Percentiles rank a stretch among this genome's conserved stretches.
Conservation (phyloP, 75 land plant genomes). For the Pinus tabuliformis region DNA sequence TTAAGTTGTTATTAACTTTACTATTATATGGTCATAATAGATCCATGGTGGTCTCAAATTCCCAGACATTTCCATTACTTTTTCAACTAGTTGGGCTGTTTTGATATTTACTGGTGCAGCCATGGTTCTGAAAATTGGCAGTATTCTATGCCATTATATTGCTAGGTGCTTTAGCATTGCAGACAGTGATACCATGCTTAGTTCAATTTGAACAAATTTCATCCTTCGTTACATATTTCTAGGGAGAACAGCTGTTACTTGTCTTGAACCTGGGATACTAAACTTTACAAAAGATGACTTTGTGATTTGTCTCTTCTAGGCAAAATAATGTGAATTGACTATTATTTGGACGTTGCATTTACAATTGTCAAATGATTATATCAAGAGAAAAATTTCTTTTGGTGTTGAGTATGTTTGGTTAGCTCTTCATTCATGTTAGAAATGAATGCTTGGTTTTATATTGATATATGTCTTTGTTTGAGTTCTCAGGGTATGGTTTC, state of each 20-base stretch:
- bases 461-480: not conserved
- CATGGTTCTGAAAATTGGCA: no score
- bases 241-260: not conserved
- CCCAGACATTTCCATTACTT: no score
- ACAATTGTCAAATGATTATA: not conserved
- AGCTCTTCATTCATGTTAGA: not conserved
- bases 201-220: not conserved
- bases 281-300: not conserved
- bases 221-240: not conserved
- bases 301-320: not conserved
- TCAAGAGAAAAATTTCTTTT: not conserved
- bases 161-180: not conserved
- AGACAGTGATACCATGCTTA: not conserved
- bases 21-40: no score
- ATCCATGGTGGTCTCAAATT: no score
- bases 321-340: conserved; percentile 1
- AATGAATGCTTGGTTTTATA: not conserved
- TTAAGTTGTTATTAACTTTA: no score
- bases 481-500: not conserved
- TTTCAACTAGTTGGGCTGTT: no score
- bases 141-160: not conserved
- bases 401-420: not conserved
- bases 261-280: not conserved
- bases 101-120: no score
- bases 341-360: not conserved